Evolutionary conservation across 164 flowering plant genomes (phyloP).

Genomic region (Stephania japonica): DNA sequence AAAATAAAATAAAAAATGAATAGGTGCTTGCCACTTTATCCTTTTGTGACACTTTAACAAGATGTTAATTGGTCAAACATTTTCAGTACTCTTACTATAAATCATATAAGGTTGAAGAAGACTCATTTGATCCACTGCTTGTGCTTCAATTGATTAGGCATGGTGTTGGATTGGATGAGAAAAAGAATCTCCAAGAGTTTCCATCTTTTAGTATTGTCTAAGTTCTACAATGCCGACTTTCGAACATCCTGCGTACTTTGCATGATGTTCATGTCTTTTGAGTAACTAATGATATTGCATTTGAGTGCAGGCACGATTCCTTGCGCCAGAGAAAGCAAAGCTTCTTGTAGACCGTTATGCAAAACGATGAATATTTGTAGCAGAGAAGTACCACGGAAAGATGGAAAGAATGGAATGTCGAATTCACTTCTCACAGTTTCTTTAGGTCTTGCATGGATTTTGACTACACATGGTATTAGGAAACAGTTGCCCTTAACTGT

Average conservation of each 20-base stretch:
- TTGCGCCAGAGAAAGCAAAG: constrained; percentile 87
- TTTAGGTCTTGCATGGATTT: neutral
- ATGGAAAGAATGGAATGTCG: neutral
- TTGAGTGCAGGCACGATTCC: constrained; percentile 64
- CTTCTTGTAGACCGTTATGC: constrained; percentile 72
- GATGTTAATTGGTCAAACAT: too few species aligned
- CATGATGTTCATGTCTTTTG: neutral
- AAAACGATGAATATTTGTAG: constrained; percentile 18
- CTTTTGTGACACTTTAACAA: too few species aligned
- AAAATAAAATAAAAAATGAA: too few species aligned
- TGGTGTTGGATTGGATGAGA: too few species aligned
- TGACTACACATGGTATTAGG: neutral
- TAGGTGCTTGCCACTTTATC: too few species aligned
- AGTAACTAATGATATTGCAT: neutral
- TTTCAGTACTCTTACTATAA: too few species aligned
- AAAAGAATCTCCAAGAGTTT: neutral
- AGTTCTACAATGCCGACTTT: neutral
- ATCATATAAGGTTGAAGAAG: too few species aligned
- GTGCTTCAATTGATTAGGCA: too few species aligned
- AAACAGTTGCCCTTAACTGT: too few species aligned
- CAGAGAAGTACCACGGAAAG: neutral
- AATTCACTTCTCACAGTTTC: neutral
- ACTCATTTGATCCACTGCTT: too few species aligned
- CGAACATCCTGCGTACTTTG: neutral
- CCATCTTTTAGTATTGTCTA: neutral